phyloP scores from a whole-genome alignment of 2,329 filamentous ascomycete species.

The Aspergillus jensenii region DNA sequence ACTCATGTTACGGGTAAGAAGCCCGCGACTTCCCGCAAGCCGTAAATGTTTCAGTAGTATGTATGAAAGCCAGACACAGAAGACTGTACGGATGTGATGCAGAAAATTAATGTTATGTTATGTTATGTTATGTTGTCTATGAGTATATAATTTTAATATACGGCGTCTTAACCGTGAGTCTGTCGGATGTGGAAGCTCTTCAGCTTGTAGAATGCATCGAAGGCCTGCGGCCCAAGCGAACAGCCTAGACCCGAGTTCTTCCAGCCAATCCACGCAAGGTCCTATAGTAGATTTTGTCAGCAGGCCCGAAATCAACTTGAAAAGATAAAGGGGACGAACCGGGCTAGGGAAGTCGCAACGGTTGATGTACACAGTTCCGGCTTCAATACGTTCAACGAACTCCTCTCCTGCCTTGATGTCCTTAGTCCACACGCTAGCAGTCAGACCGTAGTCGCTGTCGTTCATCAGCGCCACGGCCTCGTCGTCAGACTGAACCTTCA shows the following conservation, averaged over 20 bases:
- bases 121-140: neutral
- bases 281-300: slow-evolving; percentile 49
- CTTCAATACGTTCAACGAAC: slow-evolving; percentile 76
- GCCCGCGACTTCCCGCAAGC: neutral
- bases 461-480: slow-evolving; percentile 86
- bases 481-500: slow-evolving; percentile 75
- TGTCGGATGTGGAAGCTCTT: slow-evolving; percentile 84
- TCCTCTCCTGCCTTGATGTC: slow-evolving; percentile 71
- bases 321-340: slow-evolving; percentile 44
- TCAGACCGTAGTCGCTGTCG: slow-evolving; percentile 86
- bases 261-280: slow-evolving; percentile 89
- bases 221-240: slow-evolving; percentile 81
- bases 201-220: slow-evolving; percentile 87
- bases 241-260: slow-evolving; percentile 90
- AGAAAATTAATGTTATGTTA: neutral
- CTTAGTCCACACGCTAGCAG: slow-evolving; percentile 92
- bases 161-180: slow-evolving; percentile 4
- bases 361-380: slow-evolving; percentile 91
- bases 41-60: neutral
- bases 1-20: neutral
- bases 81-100: neutral
- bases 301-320: neutral
- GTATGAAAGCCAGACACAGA: neutral
- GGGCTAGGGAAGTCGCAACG: slow-evolving; percentile 86
- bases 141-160: neutral